These are phyloP conservation scores for Plenodomus lindquistii DNA, from an alignment of 2,329 filamentous ascomycete species.

Conservation along the genomic window DNA sequence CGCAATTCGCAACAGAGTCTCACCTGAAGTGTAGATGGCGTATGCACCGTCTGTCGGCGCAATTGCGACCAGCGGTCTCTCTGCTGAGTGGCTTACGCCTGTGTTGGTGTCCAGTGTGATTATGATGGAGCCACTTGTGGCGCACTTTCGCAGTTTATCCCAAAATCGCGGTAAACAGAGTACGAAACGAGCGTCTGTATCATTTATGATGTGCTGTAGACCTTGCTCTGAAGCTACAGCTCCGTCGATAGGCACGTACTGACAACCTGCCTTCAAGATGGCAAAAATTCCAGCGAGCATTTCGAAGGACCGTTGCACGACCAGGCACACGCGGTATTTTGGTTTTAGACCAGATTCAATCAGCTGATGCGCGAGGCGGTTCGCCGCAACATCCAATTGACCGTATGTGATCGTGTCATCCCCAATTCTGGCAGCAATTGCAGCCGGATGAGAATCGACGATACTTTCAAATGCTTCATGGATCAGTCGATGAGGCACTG, in stretches of 20 bases:
- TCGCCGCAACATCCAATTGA: constrained; percentile 35
- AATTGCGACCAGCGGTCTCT: constrained; percentile 20
- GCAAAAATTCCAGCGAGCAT: constrained; percentile 63
- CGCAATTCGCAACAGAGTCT: neutral
- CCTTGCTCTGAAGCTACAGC: constrained; percentile 43
- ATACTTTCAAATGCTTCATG: constrained; percentile 36
- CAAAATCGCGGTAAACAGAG: constrained; percentile 51
- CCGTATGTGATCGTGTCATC: constrained; percentile 32
- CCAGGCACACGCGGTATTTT: constrained; percentile 56
- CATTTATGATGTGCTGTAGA: constrained; percentile 54
- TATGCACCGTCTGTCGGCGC: constrained; percentile 35
- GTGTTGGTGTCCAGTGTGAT: constrained; percentile 18
- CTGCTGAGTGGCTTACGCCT: constrained; percentile 16
- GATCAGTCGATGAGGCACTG: constrained; percentile 21
- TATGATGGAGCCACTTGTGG: constrained; percentile 13
- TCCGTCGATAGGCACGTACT: constrained; percentile 64
- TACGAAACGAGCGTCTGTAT: constrained; percentile 52
- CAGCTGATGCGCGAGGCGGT: constrained; percentile 38
- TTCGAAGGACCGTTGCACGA: constrained; percentile 60
- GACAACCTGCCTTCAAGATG: constrained; percentile 60
- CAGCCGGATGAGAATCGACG: constrained; percentile 25
- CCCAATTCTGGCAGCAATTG: constrained; percentile 26
- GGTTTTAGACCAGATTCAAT: constrained; percentile 31
- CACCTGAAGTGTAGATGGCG: constrained; percentile 58
- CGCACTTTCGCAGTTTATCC: constrained; percentile 26